A percentile compares a stretch with the other conserved stretches of the same genome.
Evolutionary conservation across 1,284 basidiomycete species (phyloP).

Genomic region (Cutaneotrichosporon sp.): DNA sequence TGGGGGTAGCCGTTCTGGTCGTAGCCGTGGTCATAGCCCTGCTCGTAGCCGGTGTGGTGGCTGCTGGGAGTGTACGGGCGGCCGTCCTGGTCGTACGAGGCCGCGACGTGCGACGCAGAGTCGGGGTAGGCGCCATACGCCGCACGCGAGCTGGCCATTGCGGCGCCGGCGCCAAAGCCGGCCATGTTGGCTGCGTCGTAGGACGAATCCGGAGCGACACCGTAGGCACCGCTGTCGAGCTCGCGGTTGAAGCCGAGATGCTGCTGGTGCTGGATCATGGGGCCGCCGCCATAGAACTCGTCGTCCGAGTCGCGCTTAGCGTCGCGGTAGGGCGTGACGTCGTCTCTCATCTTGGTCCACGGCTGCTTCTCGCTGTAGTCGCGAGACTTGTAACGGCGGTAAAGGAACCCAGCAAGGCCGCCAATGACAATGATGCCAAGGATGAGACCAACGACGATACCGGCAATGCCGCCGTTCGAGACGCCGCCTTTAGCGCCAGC

Average conservation of each 20-base stretch:
- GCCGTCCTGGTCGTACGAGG: slow-evolving; percentile 27
- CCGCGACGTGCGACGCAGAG: slow-evolving; percentile 6
- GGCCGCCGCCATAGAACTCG: slow-evolving; percentile 10
- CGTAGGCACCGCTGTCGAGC: slow-evolving; percentile 1
- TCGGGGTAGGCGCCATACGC: slow-evolving; percentile 20
- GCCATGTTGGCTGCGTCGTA: slow-evolving; percentile 25
- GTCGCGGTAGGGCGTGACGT: slow-evolving; percentile 36
- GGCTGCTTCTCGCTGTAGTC: slow-evolving; percentile 12
- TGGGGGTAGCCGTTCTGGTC: not conserved
- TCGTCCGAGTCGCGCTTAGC: slow-evolving; percentile 6
- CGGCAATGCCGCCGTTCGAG: slow-evolving; percentile 14
- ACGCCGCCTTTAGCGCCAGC: slow-evolving; percentile 6
- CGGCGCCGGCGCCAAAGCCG: slow-evolving; percentile 24
- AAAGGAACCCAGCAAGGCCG: slow-evolving; percentile 26
- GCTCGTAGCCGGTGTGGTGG: not conserved
- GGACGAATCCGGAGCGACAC: slow-evolving; percentile 22
- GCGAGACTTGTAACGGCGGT: slow-evolving; percentile 16
- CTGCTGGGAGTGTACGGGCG: slow-evolving; percentile 25
- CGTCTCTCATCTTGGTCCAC: slow-evolving; percentile 40
- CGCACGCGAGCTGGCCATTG: too few relatives aligned
- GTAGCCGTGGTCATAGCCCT: not conserved
- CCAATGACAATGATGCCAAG: slow-evolving; percentile 12
- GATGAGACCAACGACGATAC: slow-evolving; percentile 18
- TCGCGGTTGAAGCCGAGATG: slow-evolving; percentile 25
- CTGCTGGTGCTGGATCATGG: slow-evolving; percentile 18